Evolutionary conservation across 2,329 filamentous ascomycete species (phyloP), one percentile per base, ranked within the genome.

Genomic region (Paecilomyces variotii): DNA sequence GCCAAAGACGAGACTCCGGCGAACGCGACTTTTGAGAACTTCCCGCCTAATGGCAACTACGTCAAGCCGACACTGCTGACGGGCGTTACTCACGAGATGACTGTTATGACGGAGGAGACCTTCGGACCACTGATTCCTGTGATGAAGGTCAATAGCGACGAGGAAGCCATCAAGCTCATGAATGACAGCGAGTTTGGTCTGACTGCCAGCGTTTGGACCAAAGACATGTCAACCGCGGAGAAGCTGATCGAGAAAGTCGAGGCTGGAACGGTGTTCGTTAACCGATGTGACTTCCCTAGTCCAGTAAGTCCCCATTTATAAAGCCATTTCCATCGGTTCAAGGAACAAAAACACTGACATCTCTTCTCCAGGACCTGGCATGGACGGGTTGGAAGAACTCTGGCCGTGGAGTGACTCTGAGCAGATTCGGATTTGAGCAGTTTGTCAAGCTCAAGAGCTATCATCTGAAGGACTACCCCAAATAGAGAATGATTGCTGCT

Each of bases 331-430:
- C 51, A 11, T 27, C 10, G 27, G 64, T 70, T 59, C 65, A 66
- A 66, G 59, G 68, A 57, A 62, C 25, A n/a, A 25, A 19, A 14
- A 34, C 9, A 11, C 34, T 45, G 30, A 34, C 55, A 45, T 45
- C n/a, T 45, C n/a, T 32, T 39, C 45, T 26, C 7, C 56, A 93
- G 89, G 91, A 96, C 74, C 84, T 96, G 65, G 91, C 91, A n/a
- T 96, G 91, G 91, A 94, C 92, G 2, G 93, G 93, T 10, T 97
- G 91, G 91, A 97, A 97, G 80, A 91, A 96, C 73, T 96, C 91
- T 61, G 93, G 93, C 63, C 92, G 90, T 74, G 93, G 93, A 25
- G 88, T 92, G 66, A 97, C 92, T 9, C 78, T 97, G 67, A 94
- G 91, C 77, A 87, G 80, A 67, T 96, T 92, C 69, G 93, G 93